A percentile compares a stretch with the other conserved stretches of the same genome.
phyloP scores from a whole-genome alignment of 257 asterid genomes.

The Solanum piurae region DNA sequence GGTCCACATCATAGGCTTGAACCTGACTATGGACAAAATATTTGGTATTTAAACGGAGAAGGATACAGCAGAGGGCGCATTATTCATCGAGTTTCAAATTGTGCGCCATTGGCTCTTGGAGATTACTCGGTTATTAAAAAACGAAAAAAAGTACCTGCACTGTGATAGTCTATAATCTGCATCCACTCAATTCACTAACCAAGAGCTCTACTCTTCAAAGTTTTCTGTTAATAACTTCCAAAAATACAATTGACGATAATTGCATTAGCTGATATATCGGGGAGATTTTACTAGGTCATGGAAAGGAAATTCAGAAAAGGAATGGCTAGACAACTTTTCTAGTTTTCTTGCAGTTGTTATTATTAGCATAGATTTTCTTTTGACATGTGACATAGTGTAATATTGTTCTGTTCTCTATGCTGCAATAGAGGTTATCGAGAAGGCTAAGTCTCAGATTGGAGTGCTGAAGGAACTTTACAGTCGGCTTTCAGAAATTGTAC shows the following conservation, averaged over 20 bases:
- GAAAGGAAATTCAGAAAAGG: too few species aligned
- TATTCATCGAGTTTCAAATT: not conserved
- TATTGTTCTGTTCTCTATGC: not conserved
- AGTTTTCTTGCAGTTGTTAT: not conserved
- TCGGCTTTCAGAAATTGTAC: conserved; percentile 57
- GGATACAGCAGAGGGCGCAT: not conserved
- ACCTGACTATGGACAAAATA: not conserved
- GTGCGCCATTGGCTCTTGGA: not conserved
- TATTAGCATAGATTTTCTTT: not conserved
- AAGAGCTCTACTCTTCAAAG: not conserved
- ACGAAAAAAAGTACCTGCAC: not conserved
- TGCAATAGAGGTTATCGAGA: conserved; percentile 62
- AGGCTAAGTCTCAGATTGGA: conserved; percentile 54
- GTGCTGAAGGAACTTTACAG: conserved; percentile 43
- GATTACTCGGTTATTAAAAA: not conserved
- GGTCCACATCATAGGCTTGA: not conserved
- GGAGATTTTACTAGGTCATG: too few species aligned
- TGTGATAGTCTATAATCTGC: not conserved
- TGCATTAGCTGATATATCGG: too few species aligned
- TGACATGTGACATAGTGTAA: not conserved
- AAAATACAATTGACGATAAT: not conserved
- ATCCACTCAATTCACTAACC: not conserved
- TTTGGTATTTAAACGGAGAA: not conserved
- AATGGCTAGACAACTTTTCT: not conserved
- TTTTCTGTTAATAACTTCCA: not conserved